phyloP scores from a whole-genome alignment of 345 rosid species.

The Lepidium africanum region DNA sequence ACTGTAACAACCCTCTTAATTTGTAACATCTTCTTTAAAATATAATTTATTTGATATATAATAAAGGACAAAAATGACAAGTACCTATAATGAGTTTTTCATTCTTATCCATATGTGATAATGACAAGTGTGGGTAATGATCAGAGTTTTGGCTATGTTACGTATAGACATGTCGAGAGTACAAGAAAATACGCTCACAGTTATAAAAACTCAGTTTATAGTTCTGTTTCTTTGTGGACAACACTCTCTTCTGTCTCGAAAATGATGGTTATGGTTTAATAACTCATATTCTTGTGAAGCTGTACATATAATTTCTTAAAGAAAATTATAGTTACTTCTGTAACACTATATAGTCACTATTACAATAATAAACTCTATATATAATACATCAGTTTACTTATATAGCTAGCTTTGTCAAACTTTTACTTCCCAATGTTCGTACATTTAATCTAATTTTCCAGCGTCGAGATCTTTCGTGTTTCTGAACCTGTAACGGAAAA shows the following conservation, averaged over 20 bases:
- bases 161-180: too few relatives aligned
- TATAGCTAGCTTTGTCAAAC: not conserved
- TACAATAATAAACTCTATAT: not conserved
- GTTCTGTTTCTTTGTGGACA: not conserved
- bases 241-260: not conserved
- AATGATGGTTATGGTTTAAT: not conserved
- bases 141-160: not conserved
- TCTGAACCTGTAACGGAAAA: constrained; percentile 20
- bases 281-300: not conserved
- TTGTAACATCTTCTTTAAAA: too few relatives aligned
- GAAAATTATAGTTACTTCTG: not conserved
- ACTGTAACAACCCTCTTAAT: too few relatives aligned
- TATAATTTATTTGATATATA: too few relatives aligned
- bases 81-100: not conserved
- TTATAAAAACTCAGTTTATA: not conserved
- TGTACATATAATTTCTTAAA: not conserved
- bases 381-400: not conserved
- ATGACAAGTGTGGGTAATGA: not conserved
- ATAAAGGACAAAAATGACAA: not conserved
- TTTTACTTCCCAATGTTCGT: not conserved
- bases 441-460: not conserved
- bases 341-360: not conserved
- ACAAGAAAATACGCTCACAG: not conserved
- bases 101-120: not conserved
- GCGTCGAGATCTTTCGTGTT: not conserved